phyloP scores from a whole-genome alignment of 2,329 filamentous ascomycete genomes.

The Calonectria ilicicola region DNA sequence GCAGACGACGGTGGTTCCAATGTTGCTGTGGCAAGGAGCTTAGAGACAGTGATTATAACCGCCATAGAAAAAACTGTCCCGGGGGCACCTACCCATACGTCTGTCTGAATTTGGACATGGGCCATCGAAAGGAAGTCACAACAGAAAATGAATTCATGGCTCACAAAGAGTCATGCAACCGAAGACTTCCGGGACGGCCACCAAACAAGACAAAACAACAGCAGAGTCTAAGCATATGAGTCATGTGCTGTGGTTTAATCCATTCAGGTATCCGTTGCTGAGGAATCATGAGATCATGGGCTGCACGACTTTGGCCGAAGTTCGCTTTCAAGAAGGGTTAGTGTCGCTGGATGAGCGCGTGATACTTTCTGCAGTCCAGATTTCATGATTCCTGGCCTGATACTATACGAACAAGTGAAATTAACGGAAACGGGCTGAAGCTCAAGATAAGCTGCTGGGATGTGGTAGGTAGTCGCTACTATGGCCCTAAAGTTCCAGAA shows the following conservation, averaged over 20 bases:
- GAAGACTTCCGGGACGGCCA: not conserved
- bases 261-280: not conserved
- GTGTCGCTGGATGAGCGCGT: not conserved
- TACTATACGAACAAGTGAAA: not conserved
- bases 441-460: not conserved
- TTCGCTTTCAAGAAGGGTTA: not conserved
- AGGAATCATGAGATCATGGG: not conserved
- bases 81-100: not conserved
- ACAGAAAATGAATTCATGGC: not conserved
- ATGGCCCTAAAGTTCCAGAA: not conserved
- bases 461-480: not conserved
- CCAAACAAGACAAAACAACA: not conserved
- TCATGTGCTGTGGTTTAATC: not conserved
- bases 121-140: not conserved
- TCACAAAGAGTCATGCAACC: not conserved
- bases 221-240: not conserved
- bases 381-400: not conserved
- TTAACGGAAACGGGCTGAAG: not conserved
- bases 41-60: not conserved
- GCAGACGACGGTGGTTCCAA: not conserved
- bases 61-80: not conserved
- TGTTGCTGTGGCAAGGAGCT: constrained; percentile 6
- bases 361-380: not conserved
- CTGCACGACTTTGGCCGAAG: not conserved
- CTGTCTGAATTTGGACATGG: not conserved